Evolutionary conservation across 2,329 filamentous ascomycete genomes (phyloP).

Genomic region (Trichoderma sp.): DNA sequence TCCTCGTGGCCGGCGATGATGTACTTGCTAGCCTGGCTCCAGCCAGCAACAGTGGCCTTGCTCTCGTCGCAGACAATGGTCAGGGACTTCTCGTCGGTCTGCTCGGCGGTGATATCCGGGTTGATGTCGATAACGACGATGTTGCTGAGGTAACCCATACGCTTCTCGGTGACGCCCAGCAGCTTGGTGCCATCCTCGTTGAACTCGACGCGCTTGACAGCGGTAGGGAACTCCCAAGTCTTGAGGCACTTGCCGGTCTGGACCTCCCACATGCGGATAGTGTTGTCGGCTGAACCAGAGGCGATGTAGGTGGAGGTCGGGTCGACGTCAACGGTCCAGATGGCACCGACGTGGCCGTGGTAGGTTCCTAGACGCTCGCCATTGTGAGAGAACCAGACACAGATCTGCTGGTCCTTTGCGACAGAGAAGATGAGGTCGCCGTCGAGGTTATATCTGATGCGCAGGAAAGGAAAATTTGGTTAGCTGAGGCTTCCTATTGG

Average conservation of each 20-base stretch:
- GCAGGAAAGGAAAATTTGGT: slow-evolving; percentile 1
- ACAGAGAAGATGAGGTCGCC: slow-evolving; percentile 96
- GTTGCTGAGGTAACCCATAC: slow-evolving; percentile 91
- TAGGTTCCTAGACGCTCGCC: slow-evolving; percentile 97
- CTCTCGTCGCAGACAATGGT: slow-evolving; percentile 92
- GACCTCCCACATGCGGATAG: slow-evolving; percentile 94
- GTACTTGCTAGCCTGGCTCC: slow-evolving; percentile 91
- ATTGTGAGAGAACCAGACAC: slow-evolving; percentile 96
- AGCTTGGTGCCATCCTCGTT: slow-evolving; percentile 87
- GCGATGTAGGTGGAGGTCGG: slow-evolving; percentile 88
- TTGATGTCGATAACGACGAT: slow-evolving; percentile 91
- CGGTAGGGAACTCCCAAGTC: slow-evolving; percentile 96
- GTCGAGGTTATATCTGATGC: slow-evolving; percentile 77
- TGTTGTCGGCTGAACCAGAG: slow-evolving; percentile 96
- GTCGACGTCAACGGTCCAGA: slow-evolving; percentile 98
- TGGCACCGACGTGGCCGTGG: slow-evolving; percentile 92
- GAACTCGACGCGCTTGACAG: slow-evolving; percentile 97
- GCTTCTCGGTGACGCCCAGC: slow-evolving; percentile 95
- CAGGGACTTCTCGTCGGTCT: slow-evolving; percentile 77
- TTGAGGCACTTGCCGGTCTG: slow-evolving; percentile 90
- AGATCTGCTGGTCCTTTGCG: slow-evolving; percentile 93
- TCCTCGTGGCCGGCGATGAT: slow-evolving; percentile 98
- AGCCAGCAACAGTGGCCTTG: slow-evolving; percentile 96
- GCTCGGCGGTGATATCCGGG: slow-evolving; percentile 76
- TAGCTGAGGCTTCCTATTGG: slow-evolving; percentile 6